These are phyloP conservation scores for Babesia gibsoni DNA, from an alignment of 169 alveolate species.

Conservation along the genomic window DNA sequence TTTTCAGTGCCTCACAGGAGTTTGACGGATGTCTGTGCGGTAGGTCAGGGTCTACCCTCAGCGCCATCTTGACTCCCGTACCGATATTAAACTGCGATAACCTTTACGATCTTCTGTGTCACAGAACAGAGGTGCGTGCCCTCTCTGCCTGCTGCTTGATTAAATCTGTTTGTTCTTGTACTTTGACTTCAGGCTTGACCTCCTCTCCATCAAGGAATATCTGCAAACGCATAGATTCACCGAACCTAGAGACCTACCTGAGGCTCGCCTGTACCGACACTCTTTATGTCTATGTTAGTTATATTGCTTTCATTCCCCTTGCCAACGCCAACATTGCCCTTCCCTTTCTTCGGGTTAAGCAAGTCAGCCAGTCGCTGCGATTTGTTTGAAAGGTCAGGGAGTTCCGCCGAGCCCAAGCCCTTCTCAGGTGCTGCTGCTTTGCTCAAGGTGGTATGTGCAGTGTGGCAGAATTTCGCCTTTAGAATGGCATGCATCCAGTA, in stretches of 20 bases:
- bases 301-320: slow-evolving; percentile 22
- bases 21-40: slow-evolving; percentile 81
- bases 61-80: slow-evolving; percentile 18
- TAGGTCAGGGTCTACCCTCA: slow-evolving; percentile 66
- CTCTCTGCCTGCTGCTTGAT: slow-evolving; percentile 5
- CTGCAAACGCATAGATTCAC: background rate
- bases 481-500: slow-evolving; percentile 47
- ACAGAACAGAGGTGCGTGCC: background rate
- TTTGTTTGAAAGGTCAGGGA: slow-evolving; percentile 45
- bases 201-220: slow-evolving; percentile 45
- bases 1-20: slow-evolving; percentile 72
- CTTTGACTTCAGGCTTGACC: background rate
- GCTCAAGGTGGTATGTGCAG: slow-evolving; percentile 42
- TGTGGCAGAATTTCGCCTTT: slow-evolving; percentile 55
- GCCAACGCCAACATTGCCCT: slow-evolving; percentile 16
- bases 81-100: background rate
- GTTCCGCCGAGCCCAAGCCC: slow-evolving; percentile 12
- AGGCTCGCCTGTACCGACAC: slow-evolving; percentile 41
- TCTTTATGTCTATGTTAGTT: slow-evolving; percentile 53
- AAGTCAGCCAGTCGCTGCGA: slow-evolving; percentile 22
- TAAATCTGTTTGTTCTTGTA: background rate
- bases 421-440: slow-evolving; percentile 11
- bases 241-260: slow-evolving; percentile 15
- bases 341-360: slow-evolving; percentile 1
- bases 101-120: too few relatives aligned